Percentiles rank a stretch among this genome's conserved stretches.
Conservation (phyloP, 2,329 filamentous ascomycete species). For the Trichoderma brevicompactum region DNA sequence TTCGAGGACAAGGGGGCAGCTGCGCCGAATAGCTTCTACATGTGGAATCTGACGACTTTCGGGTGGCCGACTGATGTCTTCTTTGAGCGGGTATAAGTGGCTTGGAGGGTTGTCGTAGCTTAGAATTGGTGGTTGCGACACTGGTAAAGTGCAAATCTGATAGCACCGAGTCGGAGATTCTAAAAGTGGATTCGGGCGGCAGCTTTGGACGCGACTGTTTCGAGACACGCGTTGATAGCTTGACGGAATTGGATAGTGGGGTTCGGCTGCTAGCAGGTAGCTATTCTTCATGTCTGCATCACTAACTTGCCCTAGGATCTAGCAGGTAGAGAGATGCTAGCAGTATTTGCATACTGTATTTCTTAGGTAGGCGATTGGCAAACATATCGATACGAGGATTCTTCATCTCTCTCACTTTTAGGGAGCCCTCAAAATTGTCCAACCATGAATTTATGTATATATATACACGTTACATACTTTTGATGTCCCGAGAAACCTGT, state of each 20-base stretch:
- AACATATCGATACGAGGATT: too few species aligned
- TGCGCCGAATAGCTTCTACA: slow-evolving; percentile 19
- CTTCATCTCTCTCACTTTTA: too few species aligned
- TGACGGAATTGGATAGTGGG: too few species aligned
- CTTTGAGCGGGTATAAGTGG: not conserved
- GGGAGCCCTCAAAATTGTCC: too few species aligned
- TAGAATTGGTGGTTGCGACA: not conserved
- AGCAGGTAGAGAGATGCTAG: too few species aligned
- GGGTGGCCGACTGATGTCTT: not conserved
- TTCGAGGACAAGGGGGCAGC: slow-evolving; percentile 20
- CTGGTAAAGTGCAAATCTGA: slow-evolving; percentile 1
- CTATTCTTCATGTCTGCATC: too few species aligned
- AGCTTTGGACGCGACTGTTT: slow-evolving; percentile 26
- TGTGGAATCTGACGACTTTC: slow-evolving; percentile 1
- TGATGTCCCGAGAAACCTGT: not conserved
- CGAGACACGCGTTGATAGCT: slow-evolving; percentile 29
- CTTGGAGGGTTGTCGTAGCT: not conserved
- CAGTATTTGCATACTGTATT: too few species aligned
- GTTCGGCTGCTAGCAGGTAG: too few species aligned
- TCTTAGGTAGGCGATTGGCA: too few species aligned
- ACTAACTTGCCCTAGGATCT: too few species aligned
- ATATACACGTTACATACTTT: too few species aligned
- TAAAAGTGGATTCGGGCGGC: slow-evolving; percentile 6
- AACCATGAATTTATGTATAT: too few species aligned
- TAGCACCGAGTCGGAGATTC: not conserved